Percentiles rank a stretch among this genome's conserved stretches.
Evolutionary conservation across 495 filamentous ascomycete species (phyloP).

Genomic region (Xylaria flabelliformis): DNA sequence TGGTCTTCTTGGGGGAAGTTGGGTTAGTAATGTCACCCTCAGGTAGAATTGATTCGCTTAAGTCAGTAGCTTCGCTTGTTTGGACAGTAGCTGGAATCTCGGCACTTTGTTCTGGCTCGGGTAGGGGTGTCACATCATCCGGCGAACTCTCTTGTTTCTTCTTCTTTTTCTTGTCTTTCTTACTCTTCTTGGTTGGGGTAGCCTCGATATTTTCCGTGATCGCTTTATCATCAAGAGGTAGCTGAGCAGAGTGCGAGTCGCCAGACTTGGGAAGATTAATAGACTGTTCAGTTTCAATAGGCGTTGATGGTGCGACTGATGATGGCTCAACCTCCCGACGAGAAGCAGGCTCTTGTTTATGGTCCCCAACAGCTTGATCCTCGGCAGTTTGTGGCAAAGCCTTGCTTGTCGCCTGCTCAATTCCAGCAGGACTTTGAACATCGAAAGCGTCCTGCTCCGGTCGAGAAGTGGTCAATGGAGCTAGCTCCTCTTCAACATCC

Average conservation of each 20-base stretch:
- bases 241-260: not conserved
- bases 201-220: not conserved
- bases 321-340: constrained; percentile 1
- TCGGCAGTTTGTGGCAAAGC: not conserved
- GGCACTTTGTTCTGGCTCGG: not conserved
- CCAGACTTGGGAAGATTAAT: not conserved
- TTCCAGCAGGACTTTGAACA: constrained; percentile 13
- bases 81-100: not conserved
- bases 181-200: not conserved
- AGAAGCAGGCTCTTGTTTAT: not conserved
- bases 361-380: not conserved
- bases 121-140: not conserved
- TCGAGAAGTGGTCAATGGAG: not conserved
- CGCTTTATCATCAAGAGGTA: not conserved
- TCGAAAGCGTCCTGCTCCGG: constrained; percentile 16
- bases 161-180: constrained; percentile 1
- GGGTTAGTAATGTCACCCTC: not conserved
- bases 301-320: not conserved
- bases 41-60: not conserved
- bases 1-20: not conserved
- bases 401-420: not conserved
- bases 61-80: not conserved
- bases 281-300: not conserved
- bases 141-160: not conserved
- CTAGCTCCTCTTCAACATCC: not conserved